These are phyloP conservation scores for Microbotryum silenes-acaulis DNA, from an alignment of 1,284 basidiomycete genomes.

Conservation along the genomic window DNA sequence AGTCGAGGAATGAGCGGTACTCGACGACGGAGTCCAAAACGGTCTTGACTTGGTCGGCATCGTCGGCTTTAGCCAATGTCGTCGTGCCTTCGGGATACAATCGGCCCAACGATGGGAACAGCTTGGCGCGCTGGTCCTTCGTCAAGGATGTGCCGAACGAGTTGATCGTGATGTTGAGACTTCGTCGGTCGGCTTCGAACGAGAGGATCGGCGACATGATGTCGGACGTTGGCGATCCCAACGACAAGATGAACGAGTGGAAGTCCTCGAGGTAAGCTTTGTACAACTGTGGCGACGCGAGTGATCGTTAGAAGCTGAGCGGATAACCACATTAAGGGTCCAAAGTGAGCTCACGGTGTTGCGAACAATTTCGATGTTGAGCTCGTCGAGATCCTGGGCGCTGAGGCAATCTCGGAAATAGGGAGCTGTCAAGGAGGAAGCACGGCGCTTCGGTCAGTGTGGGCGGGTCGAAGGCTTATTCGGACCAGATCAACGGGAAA, in stretches of 20 bases:
- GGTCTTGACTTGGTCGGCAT: constrained; percentile 82
- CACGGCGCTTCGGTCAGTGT: not conserved
- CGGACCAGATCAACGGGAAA: not conserved
- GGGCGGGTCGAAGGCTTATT: too few relatives aligned
- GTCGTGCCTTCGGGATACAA: constrained; percentile 96
- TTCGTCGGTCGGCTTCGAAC: constrained; percentile 94
- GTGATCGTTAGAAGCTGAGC: not conserved
- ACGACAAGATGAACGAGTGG: constrained; percentile 66
- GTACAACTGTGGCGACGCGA: constrained; percentile 56
- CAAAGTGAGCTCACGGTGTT: constrained; percentile 53
- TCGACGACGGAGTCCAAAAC: constrained; percentile 83
- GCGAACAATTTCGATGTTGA: constrained; percentile 99
- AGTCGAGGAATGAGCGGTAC: constrained; percentile 76
- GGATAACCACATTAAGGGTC: too few relatives aligned
- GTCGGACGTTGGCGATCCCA: constrained; percentile 77
- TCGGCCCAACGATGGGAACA: constrained; percentile 89
- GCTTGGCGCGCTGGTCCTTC: constrained; percentile 90
- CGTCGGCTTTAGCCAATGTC: constrained; percentile 84
- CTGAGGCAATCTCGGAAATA: constrained; percentile 96
- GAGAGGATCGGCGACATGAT: constrained; percentile 83
- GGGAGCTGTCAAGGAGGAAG: constrained; percentile 55
- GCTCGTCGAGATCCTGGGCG: constrained; percentile 91
- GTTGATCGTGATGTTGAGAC: constrained; percentile 99
- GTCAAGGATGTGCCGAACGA: constrained; percentile 91
- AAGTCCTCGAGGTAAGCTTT: constrained; percentile 99